Conservation (phyloP, 1,284 basidiomycete genomes). For the Thecaphora thlaspeos region DNA sequence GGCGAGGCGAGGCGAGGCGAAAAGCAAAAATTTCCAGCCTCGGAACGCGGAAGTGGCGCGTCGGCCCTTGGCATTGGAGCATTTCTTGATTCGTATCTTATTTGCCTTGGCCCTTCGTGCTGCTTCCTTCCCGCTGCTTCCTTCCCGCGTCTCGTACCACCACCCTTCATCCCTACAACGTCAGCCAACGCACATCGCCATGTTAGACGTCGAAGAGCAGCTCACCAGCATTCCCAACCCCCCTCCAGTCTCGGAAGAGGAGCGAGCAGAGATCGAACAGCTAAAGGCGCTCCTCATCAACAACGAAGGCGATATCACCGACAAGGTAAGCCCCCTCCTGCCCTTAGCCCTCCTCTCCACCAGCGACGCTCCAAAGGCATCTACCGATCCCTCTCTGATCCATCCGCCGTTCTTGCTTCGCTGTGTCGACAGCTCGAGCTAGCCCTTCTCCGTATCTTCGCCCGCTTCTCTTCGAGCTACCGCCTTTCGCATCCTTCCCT, state of each 20-base stretch:
- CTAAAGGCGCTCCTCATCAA: conserved; percentile 8
- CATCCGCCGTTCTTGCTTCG: too few relatives aligned
- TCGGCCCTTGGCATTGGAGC: too few relatives aligned
- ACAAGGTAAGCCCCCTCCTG: conserved; percentile 8
- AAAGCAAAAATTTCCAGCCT: too few relatives aligned
- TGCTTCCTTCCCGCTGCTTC: too few relatives aligned
- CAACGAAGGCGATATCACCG: conserved; percentile 29
- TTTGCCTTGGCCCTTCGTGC: too few relatives aligned
- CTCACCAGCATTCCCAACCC: not conserved
- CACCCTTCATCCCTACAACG: too few relatives aligned
- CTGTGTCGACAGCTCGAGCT: conserved; percentile 23
- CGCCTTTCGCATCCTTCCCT: conserved; percentile 3
- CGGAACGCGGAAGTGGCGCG: too few relatives aligned
- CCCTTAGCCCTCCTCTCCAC: not conserved
- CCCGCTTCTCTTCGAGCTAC: conserved; percentile 28
- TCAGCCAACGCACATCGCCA: not conserved
- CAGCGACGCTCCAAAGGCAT: too few relatives aligned
- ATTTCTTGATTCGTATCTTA: too few relatives aligned
- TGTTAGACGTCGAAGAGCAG: not conserved
- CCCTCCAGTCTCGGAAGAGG: not conserved
- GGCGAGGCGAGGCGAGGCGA: too few relatives aligned
- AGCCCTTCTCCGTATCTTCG: conserved; percentile 25
- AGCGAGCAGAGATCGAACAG: not conserved
- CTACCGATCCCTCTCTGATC: too few relatives aligned
- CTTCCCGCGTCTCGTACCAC: too few relatives aligned